These are phyloP conservation scores for Catunica adiposa DNA, from an alignment of 2,329 filamentous ascomycete genomes.

Conservation along the genomic window DNA sequence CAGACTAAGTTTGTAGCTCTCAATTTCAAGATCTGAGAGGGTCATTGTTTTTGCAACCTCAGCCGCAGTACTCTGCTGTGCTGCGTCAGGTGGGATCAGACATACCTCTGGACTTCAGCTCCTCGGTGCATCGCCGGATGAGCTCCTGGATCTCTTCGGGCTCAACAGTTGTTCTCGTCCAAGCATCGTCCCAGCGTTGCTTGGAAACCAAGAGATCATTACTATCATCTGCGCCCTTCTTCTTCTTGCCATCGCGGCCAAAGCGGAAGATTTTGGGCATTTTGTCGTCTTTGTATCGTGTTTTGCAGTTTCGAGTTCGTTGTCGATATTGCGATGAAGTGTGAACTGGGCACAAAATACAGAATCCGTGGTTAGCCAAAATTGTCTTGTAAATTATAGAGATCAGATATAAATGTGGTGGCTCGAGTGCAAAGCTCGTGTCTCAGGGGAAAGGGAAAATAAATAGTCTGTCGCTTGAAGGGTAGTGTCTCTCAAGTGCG, in stretches of 20 bases:
- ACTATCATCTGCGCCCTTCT: constrained; percentile 38
- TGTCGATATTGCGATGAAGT: not conserved
- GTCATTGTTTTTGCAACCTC: not conserved
- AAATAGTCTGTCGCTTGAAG: not conserved
- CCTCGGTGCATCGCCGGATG: constrained; percentile 66
- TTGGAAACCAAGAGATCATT: constrained; percentile 39
- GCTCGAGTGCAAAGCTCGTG: not conserved
- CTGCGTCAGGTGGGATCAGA: constrained; percentile 13
- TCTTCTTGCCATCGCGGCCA: constrained; percentile 59
- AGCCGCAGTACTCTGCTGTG: not conserved
- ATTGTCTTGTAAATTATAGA: not conserved
- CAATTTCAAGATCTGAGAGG: not conserved
- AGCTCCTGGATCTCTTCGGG: constrained; percentile 86
- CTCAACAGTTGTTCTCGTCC: constrained; percentile 63
- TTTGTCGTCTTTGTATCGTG: constrained; percentile 17
- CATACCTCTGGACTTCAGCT: constrained; percentile 88
- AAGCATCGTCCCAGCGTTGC: constrained; percentile 76
- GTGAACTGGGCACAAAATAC: not conserved
- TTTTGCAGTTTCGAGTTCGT: not conserved
- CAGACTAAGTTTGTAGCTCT: not conserved
- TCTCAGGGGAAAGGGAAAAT: not conserved
- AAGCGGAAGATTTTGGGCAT: constrained; percentile 48
- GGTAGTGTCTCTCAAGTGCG: not conserved
- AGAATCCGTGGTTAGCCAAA: not conserved
- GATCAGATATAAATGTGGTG: not conserved